phyloP scores from a whole-genome alignment of 2,329 filamentous ascomycete species.

The Botryosphaeria agaves region DNA sequence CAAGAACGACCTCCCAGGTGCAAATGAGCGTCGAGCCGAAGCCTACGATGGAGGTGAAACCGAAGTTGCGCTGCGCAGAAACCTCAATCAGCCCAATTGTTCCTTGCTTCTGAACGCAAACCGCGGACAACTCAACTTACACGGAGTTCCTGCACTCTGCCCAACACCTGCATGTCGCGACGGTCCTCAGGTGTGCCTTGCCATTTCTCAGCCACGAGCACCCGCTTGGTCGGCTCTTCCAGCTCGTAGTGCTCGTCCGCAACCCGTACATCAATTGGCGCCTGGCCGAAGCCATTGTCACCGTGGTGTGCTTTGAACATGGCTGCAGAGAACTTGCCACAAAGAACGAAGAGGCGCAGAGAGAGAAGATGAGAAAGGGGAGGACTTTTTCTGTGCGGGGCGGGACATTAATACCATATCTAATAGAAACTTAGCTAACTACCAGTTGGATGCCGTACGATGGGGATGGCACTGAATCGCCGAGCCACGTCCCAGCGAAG shows the following conservation, averaged over 20 bases:
- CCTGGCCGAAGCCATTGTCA: too few relatives aligned
- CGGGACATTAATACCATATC: too few relatives aligned
- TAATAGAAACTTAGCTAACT: too few relatives aligned
- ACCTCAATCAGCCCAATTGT: not conserved
- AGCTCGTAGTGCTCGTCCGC: not conserved
- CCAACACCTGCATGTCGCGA: slow-evolving; percentile 8
- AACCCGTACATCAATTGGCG: not conserved
- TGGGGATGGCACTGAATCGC: too few relatives aligned
- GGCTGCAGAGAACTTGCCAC: not conserved
- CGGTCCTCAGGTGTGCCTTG: slow-evolving; percentile 8
- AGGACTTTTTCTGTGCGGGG: too few relatives aligned
- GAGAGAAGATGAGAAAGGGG: not conserved
- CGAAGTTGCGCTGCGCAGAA: slow-evolving; percentile 9
- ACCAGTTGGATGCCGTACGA: too few relatives aligned
- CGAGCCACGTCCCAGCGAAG: too few relatives aligned
- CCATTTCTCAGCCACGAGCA: slow-evolving; percentile 8
- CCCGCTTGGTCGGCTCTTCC: slow-evolving; percentile 4
- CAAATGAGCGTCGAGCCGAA: slow-evolving; percentile 13
- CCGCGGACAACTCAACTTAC: slow-evolving; percentile 2
- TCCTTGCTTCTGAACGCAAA: not conserved
- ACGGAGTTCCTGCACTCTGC: slow-evolving; percentile 7
- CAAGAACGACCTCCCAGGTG: slow-evolving; percentile 12
- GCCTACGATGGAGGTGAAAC: slow-evolving; percentile 11
- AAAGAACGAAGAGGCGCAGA: not conserved
- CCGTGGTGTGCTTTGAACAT: too few relatives aligned